Percentiles rank a stretch among this genome's conserved stretches.
Conservation (phyloP, 1,139 yeast species). For the Wickerhamomyces sp. region DNA sequence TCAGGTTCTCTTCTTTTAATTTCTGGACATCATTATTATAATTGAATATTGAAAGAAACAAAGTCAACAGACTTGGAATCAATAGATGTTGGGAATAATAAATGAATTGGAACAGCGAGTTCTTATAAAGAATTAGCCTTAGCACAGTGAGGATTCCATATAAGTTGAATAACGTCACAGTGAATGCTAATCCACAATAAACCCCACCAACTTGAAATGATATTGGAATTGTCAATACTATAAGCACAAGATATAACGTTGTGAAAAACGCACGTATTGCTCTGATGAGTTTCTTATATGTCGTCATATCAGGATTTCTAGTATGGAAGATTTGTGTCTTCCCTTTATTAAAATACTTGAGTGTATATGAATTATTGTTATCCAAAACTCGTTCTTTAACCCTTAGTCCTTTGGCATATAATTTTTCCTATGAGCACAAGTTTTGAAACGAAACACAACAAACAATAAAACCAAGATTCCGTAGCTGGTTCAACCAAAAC, state of each 20-base stretch:
- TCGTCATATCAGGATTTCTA: neutral
- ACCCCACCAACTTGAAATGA: conserved; percentile 96
- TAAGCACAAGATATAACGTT: conserved; percentile 55
- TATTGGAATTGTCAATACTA: conserved; percentile 81
- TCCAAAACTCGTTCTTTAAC: too few relatives aligned
- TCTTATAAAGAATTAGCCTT: conserved; percentile 49
- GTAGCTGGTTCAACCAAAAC: too few relatives aligned
- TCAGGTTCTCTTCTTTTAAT: conserved; percentile 15
- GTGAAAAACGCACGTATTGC: conserved; percentile 36
- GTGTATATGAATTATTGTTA: too few relatives aligned
- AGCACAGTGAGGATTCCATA: conserved; percentile 73
- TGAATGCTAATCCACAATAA: conserved; percentile 82
- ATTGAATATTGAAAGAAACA: conserved; percentile 59
- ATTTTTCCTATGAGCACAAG: too few relatives aligned
- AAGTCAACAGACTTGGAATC: conserved; percentile 74
- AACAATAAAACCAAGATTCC: too few relatives aligned
- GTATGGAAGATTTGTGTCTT: neutral
- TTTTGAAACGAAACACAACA: too few relatives aligned
- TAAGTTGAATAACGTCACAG: conserved; percentile 64
- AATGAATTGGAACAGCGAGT: conserved; percentile 47
- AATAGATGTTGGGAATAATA: conserved; percentile 80
- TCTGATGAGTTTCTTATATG: conserved; percentile 7
- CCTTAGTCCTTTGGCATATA: too few relatives aligned
- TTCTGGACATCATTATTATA: conserved; percentile 17
- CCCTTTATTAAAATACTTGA: too few relatives aligned